Base-by-base conservation (phyloP, 2,329 filamentous ascomycete genomes). In the Coniochaeta hoffmannii region DNA sequence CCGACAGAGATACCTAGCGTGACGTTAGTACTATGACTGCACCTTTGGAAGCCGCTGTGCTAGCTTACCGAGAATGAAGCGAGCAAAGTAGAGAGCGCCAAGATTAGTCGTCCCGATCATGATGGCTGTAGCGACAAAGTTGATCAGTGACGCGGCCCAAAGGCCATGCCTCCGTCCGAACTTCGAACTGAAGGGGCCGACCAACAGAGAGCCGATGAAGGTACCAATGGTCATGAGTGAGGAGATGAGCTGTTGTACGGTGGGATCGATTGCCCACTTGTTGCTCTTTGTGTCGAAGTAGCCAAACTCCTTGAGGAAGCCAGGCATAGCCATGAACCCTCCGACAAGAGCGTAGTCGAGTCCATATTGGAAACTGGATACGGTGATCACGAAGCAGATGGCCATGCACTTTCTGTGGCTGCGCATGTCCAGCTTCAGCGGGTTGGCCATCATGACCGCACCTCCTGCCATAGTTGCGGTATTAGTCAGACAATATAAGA, bases 11-110 rank as follows among this genome's bases (percentile, higher is more conserved):
- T 59, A 26, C 69, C 69, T 66, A 72, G 81, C 79, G 81, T 81
- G 61, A 81, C 71, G 28, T 79, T 68, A 58, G 80, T 81, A 76
- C 66, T 54, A 69, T 71, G 58, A 76, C 79, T 12, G 77, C 66
- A 14, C 12, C 26, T 51, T 6, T 51, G 2, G 34, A 28, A 15
- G 31, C 15, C 12, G 2, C 26, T 31, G n/a, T n/a, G n/a, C n/a
- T n/a, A n/a, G 5, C 56, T 41, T 54, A 66, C 65, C 66, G 9
- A 68, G 62, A n/a, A 69, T 9, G 4, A 69, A 61, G 3, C 66
- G 64, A 9, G 66, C 63, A 52, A 68, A 64, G 30, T 68, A 69
- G 9, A 69, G 58, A 0, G 65, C 63, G 0, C 61, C 64, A 10
- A 69, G 24, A 30, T 59, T 65, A 1, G 66, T 68, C 11, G 66